Evolutionary conservation across 805 yeast species (phyloP).

Genomic region (Pichia manshurica): DNA sequence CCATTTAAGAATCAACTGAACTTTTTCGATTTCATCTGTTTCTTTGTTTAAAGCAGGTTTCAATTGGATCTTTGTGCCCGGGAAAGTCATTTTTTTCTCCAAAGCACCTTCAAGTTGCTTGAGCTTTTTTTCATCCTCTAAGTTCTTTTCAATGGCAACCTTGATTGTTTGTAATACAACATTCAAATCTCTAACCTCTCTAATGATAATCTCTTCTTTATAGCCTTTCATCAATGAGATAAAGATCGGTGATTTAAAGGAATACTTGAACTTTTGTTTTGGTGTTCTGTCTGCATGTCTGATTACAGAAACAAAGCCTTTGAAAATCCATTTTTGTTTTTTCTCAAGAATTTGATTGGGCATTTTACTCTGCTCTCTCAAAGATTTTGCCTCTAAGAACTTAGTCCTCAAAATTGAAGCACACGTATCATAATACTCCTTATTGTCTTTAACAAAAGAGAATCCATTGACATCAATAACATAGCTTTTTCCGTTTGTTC

Average conservation of each 20-base stretch:
- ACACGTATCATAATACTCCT: constrained; percentile 77
- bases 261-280: constrained; percentile 93
- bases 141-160: constrained; percentile 68
- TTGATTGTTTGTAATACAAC: constrained; percentile 82
- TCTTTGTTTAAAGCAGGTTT: constrained; percentile 75
- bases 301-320: constrained; percentile 84
- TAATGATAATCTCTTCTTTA: constrained; percentile 89
- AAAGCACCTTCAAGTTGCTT: constrained; percentile 73
- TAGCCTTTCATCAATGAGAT: constrained; percentile 87
- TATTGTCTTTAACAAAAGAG: constrained; percentile 92
- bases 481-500: constrained; percentile 82
- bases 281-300: constrained; percentile 99
- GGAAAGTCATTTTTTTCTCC: constrained; percentile 81
- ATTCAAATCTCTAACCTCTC: constrained; percentile 80
- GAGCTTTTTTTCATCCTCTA: constrained; percentile 78
- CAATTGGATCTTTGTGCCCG: constrained; percentile 94
- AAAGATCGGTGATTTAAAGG: constrained; percentile 83
- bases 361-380: constrained; percentile 36
- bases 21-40: constrained; percentile 73
- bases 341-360: constrained; percentile 44
- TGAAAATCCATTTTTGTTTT: constrained; percentile 92
- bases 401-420: constrained; percentile 70
- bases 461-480: constrained; percentile 98
- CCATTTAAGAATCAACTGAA: constrained; percentile 94
- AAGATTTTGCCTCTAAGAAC: constrained; percentile 57